Evolutionary conservation across 2,329 filamentous ascomycete species (phyloP).

Genomic region (Penicillium sp.): DNA sequence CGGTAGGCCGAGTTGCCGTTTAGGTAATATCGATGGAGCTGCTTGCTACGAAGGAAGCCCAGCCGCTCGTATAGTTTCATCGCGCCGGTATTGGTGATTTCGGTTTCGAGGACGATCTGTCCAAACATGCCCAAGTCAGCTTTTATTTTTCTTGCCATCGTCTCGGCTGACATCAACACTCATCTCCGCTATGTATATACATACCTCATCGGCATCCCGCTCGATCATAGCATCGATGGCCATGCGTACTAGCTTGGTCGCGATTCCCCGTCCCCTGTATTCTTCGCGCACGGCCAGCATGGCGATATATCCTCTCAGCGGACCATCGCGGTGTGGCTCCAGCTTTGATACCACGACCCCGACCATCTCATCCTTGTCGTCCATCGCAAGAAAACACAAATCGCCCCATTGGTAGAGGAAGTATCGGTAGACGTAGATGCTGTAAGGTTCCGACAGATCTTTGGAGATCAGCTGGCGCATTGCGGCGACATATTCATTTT

Average conservation of each 20-base stretch:
- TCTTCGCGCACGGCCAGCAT: conserved; percentile 90
- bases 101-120: conserved; percentile 86
- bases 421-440: conserved; percentile 98
- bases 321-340: conserved; percentile 82
- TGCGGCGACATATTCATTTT: conserved; percentile 70
- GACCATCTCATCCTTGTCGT: conserved; percentile 60
- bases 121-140: conserved; percentile 9
- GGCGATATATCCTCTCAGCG: conserved; percentile 90
- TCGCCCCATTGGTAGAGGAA: conserved; percentile 98
- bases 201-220: conserved; percentile 76
- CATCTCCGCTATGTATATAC: conserved; percentile 4
- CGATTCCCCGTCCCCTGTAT: conserved; percentile 81
- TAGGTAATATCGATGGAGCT: conserved; percentile 89
- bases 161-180: background rate
- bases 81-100: conserved; percentile 85
- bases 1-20: conserved; percentile 95
- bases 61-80: conserved; percentile 91
- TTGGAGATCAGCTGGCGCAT: conserved; percentile 93
- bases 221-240: conserved; percentile 89
- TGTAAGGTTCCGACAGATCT: conserved; percentile 96
- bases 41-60: conserved; percentile 88
- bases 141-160: background rate
- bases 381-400: conserved; percentile 80
- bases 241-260: conserved; percentile 80
- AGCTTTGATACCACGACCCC: conserved; percentile 95